These are phyloP conservation scores for Xylaria sp. DNA, from an alignment of 2,329 filamentous ascomycete species.

Conservation along the genomic window DNA sequence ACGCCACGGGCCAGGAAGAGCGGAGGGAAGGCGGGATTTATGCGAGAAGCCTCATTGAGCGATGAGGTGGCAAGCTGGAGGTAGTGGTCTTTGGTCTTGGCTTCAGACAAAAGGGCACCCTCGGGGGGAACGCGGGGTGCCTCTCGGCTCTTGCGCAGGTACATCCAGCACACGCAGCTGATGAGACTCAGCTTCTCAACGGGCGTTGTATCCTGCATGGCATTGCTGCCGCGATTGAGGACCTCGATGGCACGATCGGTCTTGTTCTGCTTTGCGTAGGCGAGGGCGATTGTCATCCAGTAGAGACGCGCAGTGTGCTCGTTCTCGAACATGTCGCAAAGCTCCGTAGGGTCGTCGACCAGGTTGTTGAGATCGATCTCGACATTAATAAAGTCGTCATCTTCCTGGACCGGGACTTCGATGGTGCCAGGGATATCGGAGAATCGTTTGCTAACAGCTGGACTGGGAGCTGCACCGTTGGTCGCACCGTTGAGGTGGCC, in stretches of 20 bases:
- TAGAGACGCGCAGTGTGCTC: slow-evolving; percentile 91
- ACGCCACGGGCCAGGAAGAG: slow-evolving; percentile 93
- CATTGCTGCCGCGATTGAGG: slow-evolving; percentile 77
- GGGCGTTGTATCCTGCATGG: slow-evolving; percentile 74
- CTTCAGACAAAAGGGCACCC: slow-evolving; percentile 72
- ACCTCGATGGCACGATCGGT: slow-evolving; percentile 84
- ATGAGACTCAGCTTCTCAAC: slow-evolving; percentile 89
- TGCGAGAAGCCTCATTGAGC: slow-evolving; percentile 93
- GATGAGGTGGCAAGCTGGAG: slow-evolving; percentile 90
- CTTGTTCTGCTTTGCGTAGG: slow-evolving; percentile 96
- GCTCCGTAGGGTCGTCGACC: slow-evolving; percentile 91
- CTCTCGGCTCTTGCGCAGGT: slow-evolving; percentile 87
- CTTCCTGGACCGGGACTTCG: slow-evolving; percentile 73
- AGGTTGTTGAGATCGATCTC: slow-evolving; percentile 94
- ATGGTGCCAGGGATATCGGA: slow-evolving; percentile 73
- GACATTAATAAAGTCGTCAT: slow-evolving; percentile 78
- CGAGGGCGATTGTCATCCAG: slow-evolving; percentile 98
- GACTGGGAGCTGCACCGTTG: slow-evolving; percentile 53
- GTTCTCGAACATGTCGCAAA: slow-evolving; percentile 94
- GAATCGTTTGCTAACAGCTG: slow-evolving; percentile 66
- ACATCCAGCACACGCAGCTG: slow-evolving; percentile 89
- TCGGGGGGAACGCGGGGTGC: slow-evolving; percentile 74
- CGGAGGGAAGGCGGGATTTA: slow-evolving; percentile 92
- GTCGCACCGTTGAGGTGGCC: slow-evolving; percentile 57
- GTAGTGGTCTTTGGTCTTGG: slow-evolving; percentile 93